Conservation (phyloP, 805 yeast species). For the Scheffersomyces lignosus region DNA sequence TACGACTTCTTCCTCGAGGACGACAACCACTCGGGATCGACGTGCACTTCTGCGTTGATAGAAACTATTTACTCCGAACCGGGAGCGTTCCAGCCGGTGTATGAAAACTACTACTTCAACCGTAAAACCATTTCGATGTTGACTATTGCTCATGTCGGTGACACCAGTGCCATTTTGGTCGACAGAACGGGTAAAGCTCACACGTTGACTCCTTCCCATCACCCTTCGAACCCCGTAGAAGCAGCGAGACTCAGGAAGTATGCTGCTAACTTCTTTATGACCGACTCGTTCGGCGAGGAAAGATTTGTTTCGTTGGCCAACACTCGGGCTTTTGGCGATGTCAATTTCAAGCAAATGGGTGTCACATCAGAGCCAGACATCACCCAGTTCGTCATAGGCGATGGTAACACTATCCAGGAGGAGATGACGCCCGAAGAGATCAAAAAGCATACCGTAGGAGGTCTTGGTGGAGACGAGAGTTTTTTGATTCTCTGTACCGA, state of each 20-base stretch:
- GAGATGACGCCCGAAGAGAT: conserved; percentile 40
- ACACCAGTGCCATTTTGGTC: conserved; percentile 82
- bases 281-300: conserved; percentile 92
- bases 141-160: conserved; percentile 89
- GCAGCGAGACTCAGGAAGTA: conserved; percentile 66
- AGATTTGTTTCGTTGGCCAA: conserved; percentile 82
- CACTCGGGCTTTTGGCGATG: conserved; percentile 92
- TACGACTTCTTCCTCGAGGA: conserved; percentile 49
- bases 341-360: conserved; percentile 77
- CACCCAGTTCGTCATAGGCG: conserved; percentile 66
- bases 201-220: conserved; percentile 77
- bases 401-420: conserved; percentile 31
- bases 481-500: conserved; percentile 82
- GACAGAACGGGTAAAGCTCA: conserved; percentile 81
- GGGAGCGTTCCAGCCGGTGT: conserved; percentile 27
- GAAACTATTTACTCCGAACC: conserved; percentile 45
- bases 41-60: conserved; percentile 65
- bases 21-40: conserved; percentile 58
- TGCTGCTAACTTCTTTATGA: conserved; percentile 61
- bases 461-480: conserved; percentile 81
- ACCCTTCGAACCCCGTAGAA: conserved; percentile 82
- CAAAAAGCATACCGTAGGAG: conserved; percentile 34
- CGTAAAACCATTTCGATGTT: conserved; percentile 65
- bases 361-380: conserved; percentile 92
- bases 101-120: conserved; percentile 55